These are phyloP conservation scores for Trichoderma sp. DNA, from an alignment of 2,329 filamentous ascomycete genomes.

Conservation along the genomic window DNA sequence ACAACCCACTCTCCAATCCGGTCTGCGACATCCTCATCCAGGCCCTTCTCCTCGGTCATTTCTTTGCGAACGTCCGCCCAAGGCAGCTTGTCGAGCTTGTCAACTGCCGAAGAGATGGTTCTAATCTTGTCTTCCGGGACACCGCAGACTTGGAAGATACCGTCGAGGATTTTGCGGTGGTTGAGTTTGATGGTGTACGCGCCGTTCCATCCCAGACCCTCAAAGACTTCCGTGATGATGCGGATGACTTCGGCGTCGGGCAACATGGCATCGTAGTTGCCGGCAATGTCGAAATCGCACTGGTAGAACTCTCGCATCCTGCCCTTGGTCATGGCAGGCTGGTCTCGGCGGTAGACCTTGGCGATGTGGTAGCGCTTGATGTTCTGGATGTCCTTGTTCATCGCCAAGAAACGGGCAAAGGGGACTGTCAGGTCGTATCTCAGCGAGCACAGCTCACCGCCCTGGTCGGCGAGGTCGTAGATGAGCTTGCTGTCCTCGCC, in stretches of 20 bases:
- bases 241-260: slow-evolving; percentile 88
- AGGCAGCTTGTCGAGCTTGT: slow-evolving; percentile 91
- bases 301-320: slow-evolving; percentile 97
- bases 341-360: slow-evolving; percentile 66
- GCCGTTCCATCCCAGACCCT: slow-evolving; percentile 72
- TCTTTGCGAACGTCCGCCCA: slow-evolving; percentile 90
- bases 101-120: slow-evolving; percentile 87
- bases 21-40: slow-evolving; percentile 76
- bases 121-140: slow-evolving; percentile 86
- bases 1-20: slow-evolving; percentile 85
- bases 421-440: slow-evolving; percentile 88
- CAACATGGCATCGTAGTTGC: slow-evolving; percentile 84
- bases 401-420: slow-evolving; percentile 89
- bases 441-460: slow-evolving; percentile 73
- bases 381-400: slow-evolving; percentile 79
- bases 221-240: slow-evolving; percentile 83
- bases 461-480: slow-evolving; percentile 84
- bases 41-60: slow-evolving; percentile 90
- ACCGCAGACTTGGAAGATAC: slow-evolving; percentile 87
- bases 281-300: slow-evolving; percentile 95
- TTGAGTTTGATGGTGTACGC: slow-evolving; percentile 89
- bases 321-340: slow-evolving; percentile 76
- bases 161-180: slow-evolving; percentile 91
- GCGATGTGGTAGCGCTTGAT: slow-evolving; percentile 96
- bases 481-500: slow-evolving; percentile 92